Conservation (phyloP, 2,329 filamentous ascomycete species). For the Talaromyces pinophilus region DNA sequence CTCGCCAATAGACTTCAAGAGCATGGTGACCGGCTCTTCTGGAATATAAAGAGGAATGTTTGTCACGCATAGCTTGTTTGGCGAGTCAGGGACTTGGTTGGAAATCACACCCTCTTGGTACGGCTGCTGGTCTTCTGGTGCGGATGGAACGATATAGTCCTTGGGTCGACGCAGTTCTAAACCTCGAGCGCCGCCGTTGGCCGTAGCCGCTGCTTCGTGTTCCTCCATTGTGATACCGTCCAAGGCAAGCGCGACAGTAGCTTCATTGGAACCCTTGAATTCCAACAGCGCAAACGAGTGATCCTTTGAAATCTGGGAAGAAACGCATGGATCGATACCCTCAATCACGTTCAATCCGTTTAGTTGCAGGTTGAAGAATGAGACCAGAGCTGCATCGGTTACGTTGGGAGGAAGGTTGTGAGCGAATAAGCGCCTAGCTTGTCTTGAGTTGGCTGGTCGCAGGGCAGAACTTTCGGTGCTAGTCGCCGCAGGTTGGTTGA, state of each 20-base stretch:
- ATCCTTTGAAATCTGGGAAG: constrained; percentile 79
- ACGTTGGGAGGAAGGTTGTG: constrained; percentile 74
- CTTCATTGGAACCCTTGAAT: constrained; percentile 82
- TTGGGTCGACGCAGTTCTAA: constrained; percentile 84
- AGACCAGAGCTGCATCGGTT: constrained; percentile 73
- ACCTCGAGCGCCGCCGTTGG: constrained; percentile 56
- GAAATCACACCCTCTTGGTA: constrained; percentile 77
- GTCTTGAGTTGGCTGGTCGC: constrained; percentile 88
- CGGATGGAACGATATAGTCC: constrained; percentile 84
- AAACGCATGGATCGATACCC: constrained; percentile 78
- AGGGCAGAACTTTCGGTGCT: constrained; percentile 72
- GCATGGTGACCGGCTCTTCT: constrained; percentile 88
- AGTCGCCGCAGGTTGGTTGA: constrained; percentile 76
- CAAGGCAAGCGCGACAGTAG: constrained; percentile 85
- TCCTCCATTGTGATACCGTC: constrained; percentile 88
- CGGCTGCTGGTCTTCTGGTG: constrained; percentile 68
- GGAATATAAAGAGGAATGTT: constrained; percentile 86
- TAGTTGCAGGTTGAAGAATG: constrained; percentile 94
- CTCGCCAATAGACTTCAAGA: constrained; percentile 87
- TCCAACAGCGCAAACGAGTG: constrained; percentile 81
- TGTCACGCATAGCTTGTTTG: constrained; percentile 91
- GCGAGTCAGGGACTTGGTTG: constrained; percentile 80
- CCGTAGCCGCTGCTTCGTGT: constrained; percentile 58
- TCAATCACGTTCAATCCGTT: constrained; percentile 94
- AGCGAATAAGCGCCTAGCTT: constrained; percentile 87